Percentiles rank a stretch among this genome's conserved stretches.
Evolutionary conservation across 805 yeast species (phyloP).

Genomic region (Jamesozyma piceae): DNA sequence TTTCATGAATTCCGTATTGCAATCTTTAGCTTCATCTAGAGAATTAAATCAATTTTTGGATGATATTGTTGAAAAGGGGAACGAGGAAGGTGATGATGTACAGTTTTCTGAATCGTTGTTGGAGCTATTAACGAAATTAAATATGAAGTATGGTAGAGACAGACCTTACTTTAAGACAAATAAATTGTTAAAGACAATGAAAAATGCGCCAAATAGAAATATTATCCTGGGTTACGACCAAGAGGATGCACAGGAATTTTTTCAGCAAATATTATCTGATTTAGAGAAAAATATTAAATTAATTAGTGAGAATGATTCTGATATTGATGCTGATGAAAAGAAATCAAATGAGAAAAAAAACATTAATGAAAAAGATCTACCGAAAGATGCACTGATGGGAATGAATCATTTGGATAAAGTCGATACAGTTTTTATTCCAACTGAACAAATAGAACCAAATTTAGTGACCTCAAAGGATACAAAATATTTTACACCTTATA

Average conservation of each 20-base stretch:
- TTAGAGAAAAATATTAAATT: constrained; percentile 38
- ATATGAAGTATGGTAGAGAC: constrained; percentile 42
- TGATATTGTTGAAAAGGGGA: constrained; percentile 27
- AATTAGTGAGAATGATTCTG: constrained; percentile 4
- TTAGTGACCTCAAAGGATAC: constrained; percentile 15
- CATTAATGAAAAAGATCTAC: constrained; percentile 23
- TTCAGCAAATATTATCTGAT: constrained; percentile 64
- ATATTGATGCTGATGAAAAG: constrained; percentile 12
- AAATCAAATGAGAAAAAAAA: constrained; percentile 12
- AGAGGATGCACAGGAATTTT: constrained; percentile 95
- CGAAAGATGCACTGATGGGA: constrained; percentile 31
- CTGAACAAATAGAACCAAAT: constrained; percentile 69
- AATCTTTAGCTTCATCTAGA: constrained; percentile 67
- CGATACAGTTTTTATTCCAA: constrained; percentile 63
- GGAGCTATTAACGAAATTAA: constrained; percentile 45
- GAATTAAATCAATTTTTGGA: constrained; percentile 50
- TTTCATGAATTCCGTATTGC: constrained; percentile 86
- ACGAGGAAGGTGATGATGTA: no score
- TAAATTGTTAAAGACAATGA: constrained; percentile 54
- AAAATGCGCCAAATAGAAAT: constrained; percentile 69
- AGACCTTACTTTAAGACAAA: constrained; percentile 54
- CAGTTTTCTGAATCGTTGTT: constrained; percentile 47
- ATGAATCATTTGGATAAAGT: constrained; percentile 45
- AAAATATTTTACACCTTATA: constrained; percentile 30
- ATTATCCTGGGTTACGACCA: constrained; percentile 80